phyloP scores from a whole-genome alignment of 78 protist genomes.

The Chrysochromulina tobinii region DNA sequence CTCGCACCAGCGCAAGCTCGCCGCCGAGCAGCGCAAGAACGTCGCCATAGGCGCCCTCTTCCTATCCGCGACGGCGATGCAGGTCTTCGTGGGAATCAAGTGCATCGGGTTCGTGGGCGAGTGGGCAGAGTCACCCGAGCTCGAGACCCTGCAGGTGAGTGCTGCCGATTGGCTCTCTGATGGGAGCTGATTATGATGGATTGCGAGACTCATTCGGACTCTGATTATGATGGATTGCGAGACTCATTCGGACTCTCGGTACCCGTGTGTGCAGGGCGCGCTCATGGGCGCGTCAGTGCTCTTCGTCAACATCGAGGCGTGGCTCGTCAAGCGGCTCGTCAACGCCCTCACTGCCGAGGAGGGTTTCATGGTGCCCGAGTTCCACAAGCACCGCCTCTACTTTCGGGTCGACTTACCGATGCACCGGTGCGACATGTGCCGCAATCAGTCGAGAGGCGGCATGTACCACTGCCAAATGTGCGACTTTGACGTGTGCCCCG shows the following conservation, averaged over 20 bases:
- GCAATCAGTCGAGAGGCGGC: not conserved
- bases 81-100: constrained; percentile 1
- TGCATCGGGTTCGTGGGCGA: not conserved
- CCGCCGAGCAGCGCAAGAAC: not conserved
- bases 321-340: not conserved
- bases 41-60: not conserved
- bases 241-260: not conserved
- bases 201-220: no score
- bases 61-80: not conserved
- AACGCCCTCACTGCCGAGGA: not conserved
- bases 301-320: not conserved
- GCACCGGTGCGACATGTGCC: not conserved
- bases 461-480: not conserved
- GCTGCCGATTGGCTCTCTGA: no score
- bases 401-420: not conserved
- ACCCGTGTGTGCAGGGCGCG: not conserved
- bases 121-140: not conserved
- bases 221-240: no score
- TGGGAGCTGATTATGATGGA: no score
- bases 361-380: constrained; percentile 4
- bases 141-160: not conserved
- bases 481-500: constrained; percentile 21
- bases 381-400: constrained; percentile 21
- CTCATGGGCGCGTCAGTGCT: not conserved
- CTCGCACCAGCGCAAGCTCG: not conserved